A percentile compares a stretch with the other conserved stretches of the same genome.
Evolutionary conservation across 2,329 filamentous ascomycete species (phyloP).

Genomic region (Helotiales sp.): DNA sequence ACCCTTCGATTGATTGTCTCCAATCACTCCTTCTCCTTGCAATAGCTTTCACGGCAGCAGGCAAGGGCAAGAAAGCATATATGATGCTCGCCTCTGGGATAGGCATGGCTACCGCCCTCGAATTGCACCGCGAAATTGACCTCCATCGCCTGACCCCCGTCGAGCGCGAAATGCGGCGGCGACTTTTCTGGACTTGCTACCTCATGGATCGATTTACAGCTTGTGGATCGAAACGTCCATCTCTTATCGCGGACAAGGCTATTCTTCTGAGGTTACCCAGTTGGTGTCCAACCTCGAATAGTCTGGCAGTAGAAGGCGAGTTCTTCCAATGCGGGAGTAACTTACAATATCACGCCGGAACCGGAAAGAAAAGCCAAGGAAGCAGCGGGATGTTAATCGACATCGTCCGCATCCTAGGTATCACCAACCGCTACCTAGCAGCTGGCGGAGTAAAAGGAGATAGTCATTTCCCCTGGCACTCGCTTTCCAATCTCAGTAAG

Average conservation of each 20-base stretch:
- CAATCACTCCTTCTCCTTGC: constrained; percentile 76
- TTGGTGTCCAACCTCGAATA: constrained; percentile 63
- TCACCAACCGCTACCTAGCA: constrained; percentile 80
- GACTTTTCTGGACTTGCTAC: constrained; percentile 90
- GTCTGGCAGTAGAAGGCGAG: constrained; percentile 70
- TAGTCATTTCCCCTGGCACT: constrained; percentile 89
- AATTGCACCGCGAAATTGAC: constrained; percentile 76
- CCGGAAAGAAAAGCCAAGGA: constrained; percentile 70
- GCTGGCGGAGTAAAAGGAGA: constrained; percentile 86
- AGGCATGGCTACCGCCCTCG: constrained; percentile 80
- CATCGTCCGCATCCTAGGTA: constrained; percentile 78
- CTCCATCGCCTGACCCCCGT: constrained; percentile 59
- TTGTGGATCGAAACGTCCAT: constrained; percentile 78
- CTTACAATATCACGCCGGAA: constrained; percentile 68
- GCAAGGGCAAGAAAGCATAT: constrained; percentile 81
- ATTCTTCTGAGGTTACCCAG: constrained; percentile 75
- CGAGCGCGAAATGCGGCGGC: constrained; percentile 74
- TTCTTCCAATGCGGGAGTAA: constrained; percentile 81
- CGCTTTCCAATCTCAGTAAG: constrained; percentile 80
- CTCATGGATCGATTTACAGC: constrained; percentile 81
- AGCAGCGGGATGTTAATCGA: constrained; percentile 82
- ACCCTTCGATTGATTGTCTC: constrained; percentile 75
- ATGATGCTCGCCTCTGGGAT: constrained; percentile 80
- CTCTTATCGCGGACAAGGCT: constrained; percentile 75
- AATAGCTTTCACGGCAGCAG: constrained; percentile 73